Evolutionary conservation across 108 stramenopile genomes (phyloP), one percentile per base, ranked within the genome.

Genomic region (Nitzschia sp.): DNA sequence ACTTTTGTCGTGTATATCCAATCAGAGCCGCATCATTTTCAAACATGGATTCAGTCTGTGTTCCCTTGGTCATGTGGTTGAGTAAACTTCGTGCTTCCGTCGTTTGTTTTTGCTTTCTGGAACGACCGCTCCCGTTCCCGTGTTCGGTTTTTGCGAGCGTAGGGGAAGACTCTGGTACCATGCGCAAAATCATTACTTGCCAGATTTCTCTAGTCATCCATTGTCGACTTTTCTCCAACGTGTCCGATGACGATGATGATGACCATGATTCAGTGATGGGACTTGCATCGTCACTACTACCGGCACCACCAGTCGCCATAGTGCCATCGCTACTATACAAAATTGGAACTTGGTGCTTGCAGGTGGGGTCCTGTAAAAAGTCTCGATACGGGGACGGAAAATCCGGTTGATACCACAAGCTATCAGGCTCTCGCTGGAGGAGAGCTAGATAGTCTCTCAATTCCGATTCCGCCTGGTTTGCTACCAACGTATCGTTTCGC

Each of bases 1-100:
- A 92, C 58, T 92, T 92, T 61, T 82, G 84, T 47, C 86, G 59
- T 9, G 80, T 72, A 72, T 92, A 92, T 11, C 88, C 91, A 79
- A 83, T 53, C 44, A 92, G 68, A 15, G 91, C 86, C 26, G 52
- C 31, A 17, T 71, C 61, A 72, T 92, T 85, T 16, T 78, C 64
- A 77, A 92, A 92, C 84, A 85, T 84, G 63, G 30, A 29, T 5
- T 48, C 38, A 13, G 71, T 61, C 55, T 92, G 91, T 11, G 85
- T 86, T 29, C 91, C 91, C 68, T 87, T 89, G 35, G 85, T 86
- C 91, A 92, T 92, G 71, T 85, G 76, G n/a, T 48, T 57, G 9
- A 91, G 66, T 19, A 91, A 66, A 15, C 44, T 33, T 27, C 69
- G 58, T 30, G 85, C 75, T 63, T 85, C 59, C 23, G 61, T 34